These are phyloP conservation scores for Aspergillus neoniger DNA, from an alignment of 2,329 filamentous ascomycete species.

Conservation along the genomic window DNA sequence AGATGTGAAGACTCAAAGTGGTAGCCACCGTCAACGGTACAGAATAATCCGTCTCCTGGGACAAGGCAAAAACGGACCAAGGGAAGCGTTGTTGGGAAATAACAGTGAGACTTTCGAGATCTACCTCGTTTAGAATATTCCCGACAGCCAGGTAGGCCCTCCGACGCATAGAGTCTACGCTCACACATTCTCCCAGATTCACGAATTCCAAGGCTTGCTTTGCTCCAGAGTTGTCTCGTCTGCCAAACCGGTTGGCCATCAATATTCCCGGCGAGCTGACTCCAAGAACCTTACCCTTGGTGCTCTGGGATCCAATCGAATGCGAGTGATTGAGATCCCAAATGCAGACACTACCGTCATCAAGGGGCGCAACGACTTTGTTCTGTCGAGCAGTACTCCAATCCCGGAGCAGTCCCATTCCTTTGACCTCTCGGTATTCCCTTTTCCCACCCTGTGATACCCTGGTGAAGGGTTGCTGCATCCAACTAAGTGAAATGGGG, in stretches of 20 bases:
- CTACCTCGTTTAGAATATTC: constrained; percentile 75
- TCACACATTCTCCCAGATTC: constrained; percentile 76
- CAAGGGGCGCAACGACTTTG: constrained; percentile 73
- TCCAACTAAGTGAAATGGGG: constrained; percentile 73
- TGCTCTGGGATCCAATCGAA: constrained; percentile 33
- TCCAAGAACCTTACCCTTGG: constrained; percentile 61
- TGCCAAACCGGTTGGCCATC: constrained; percentile 68
- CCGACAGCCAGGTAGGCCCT: constrained; percentile 80
- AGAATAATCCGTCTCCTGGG: constrained; percentile 62
- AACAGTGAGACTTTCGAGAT: constrained; percentile 71
- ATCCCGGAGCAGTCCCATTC: constrained; percentile 67
- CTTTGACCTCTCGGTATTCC: constrained; percentile 65
- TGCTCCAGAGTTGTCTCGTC: constrained; percentile 36
- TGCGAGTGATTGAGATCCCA: constrained; percentile 68
- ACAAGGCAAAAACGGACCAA: constrained; percentile 81
- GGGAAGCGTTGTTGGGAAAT: constrained; percentile 72
- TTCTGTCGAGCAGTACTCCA: constrained; percentile 55
- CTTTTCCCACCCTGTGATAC: constrained; percentile 39
- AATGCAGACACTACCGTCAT: constrained; percentile 83
- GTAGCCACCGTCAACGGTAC: constrained; percentile 83
- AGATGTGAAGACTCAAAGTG: constrained; percentile 75
- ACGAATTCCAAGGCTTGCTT: constrained; percentile 37
- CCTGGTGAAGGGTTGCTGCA: constrained; percentile 59
- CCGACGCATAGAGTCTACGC: constrained; percentile 67
- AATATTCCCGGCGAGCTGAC: constrained; percentile 69